Evolutionary conservation across 306 rosid species (phyloP), one percentile per base, ranked within the genome.

Genomic region (Medicago truncatula): DNA sequence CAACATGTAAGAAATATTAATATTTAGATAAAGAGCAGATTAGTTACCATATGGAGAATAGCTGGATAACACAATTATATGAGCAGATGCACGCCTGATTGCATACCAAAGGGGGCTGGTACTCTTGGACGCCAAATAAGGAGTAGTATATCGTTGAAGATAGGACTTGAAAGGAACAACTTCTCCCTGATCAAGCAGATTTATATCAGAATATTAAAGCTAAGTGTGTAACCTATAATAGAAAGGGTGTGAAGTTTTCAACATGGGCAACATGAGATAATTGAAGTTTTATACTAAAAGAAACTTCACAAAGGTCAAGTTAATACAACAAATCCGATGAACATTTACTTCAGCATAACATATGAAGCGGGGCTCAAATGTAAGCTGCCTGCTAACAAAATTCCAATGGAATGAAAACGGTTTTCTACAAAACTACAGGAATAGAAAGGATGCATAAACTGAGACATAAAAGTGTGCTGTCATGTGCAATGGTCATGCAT

Each of bases 41-140:
- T 68, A 73, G 41, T 87, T 88, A 95, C 99, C 97, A 80, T 78
- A 96, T 60, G 99, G 87, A 1, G 99, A 96, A 78, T 96, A 96
- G 87, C 97, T 89, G 77, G 96, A 88, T 34, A 96, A 82, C 71
- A 96, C 96, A 31, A 96, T 92, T 80, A 96, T 87, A 78, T 96
- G 99, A 71, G 99, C 96, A 46, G 99, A 96, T 2, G 99, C 99
- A 20, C 97, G 91, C 84, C 99, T 83, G 78, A 96, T 70, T 62
- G 99, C 93, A 74, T 92, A 96, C 99, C 99, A 96, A 66, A 96
- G 96, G 47, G 97, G 97, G 77, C 71, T 92, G 88, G 84, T 89
- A 82, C 99, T 96, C 16, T 86, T 73, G 86, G 98, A 87, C 67
- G 96, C 97, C 78, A 81, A 34, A 81, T 88, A 83, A 79, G 99